Evolutionary conservation across 495 filamentous ascomycete genomes (phyloP), one percentile per base, ranked within the genome.

Genomic region (Stereocaulon alpinum): DNA sequence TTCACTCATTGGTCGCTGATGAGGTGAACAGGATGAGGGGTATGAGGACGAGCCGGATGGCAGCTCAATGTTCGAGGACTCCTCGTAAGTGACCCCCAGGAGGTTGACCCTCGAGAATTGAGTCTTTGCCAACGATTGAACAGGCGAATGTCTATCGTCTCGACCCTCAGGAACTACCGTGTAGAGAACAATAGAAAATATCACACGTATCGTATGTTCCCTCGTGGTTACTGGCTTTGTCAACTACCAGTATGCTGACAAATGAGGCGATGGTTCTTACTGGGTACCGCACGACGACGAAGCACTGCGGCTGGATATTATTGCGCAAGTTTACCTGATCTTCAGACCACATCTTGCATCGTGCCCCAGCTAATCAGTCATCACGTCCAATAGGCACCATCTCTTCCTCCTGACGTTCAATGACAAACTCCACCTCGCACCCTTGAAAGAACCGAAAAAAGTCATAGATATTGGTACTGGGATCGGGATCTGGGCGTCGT

Each of bases 401-500:
- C 72, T 77, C 60, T 79, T 77, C 53, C 61, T 71, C 42, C 72
- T 72, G 18, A 70, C 72, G 18, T 66, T 73, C 32, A 69, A 72
- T 50, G 67, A 71, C 43, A 63, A 63, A 40, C 53, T 70, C 10
- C 61, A 60, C 43, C 62, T 66, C 20, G 66, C 61, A 48, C 67
- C 61, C 6, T 40, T 63, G 20, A 43, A 57, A 14, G 61, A 59
- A 32, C 67, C 65, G 17, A 65, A 55, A 30, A 60, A 54, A 48
- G 59, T 60, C 34, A 61, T 67, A 9, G 65, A 67, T 20, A 45
- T 70, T 41, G 63, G 64, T 12, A 64, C 58, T 29, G 62, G 63
- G 15, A 63, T 58, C 41, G 67, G 61, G 11, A 64, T 64, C 4
- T 68, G 62, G 62, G 62, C 58, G 27, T 43, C 56, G 61, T 66